Conservation (phyloP, 768 basidiomycete species). For the Leucocoprinus birnbaumii region DNA sequence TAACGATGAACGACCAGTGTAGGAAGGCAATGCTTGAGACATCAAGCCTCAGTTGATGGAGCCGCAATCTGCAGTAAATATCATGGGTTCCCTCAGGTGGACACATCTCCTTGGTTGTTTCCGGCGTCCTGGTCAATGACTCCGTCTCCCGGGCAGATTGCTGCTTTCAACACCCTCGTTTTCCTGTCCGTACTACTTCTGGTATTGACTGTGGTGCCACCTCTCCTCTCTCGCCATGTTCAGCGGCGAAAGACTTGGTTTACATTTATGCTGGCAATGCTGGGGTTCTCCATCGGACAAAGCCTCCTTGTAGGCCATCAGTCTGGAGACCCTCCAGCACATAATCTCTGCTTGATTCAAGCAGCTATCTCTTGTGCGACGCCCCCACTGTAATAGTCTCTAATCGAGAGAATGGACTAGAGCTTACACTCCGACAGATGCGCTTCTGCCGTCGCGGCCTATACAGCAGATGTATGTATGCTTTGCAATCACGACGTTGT, state of each 20-base stretch:
- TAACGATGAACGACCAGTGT: too few species aligned
- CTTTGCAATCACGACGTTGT: too few species aligned
- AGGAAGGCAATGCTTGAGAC: too few species aligned
- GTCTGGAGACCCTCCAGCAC: neutral
- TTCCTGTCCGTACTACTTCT: neutral
- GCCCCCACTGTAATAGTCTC: neutral
- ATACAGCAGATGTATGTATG: neutral
- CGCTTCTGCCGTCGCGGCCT: neutral
- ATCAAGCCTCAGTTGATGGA: too few species aligned
- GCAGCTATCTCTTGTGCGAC: neutral
- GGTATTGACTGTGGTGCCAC: neutral
- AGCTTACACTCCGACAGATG: neutral
- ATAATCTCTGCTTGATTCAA: neutral
- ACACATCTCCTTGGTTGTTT: too few species aligned
- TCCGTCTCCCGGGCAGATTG: too few species aligned
- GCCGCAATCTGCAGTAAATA: too few species aligned
- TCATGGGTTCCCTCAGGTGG: too few species aligned
- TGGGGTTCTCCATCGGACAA: neutral
- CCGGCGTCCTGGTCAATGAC: too few species aligned
- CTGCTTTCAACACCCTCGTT: neutral
- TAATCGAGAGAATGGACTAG: too few species aligned
- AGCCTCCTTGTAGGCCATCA: neutral
- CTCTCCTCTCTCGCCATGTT: neutral
- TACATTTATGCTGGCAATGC: neutral
- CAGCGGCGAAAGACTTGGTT: neutral